phyloP scores from a whole-genome alignment of 2,329 filamentous ascomycete genomes.

The Cladophialophora chaetospira region DNA sequence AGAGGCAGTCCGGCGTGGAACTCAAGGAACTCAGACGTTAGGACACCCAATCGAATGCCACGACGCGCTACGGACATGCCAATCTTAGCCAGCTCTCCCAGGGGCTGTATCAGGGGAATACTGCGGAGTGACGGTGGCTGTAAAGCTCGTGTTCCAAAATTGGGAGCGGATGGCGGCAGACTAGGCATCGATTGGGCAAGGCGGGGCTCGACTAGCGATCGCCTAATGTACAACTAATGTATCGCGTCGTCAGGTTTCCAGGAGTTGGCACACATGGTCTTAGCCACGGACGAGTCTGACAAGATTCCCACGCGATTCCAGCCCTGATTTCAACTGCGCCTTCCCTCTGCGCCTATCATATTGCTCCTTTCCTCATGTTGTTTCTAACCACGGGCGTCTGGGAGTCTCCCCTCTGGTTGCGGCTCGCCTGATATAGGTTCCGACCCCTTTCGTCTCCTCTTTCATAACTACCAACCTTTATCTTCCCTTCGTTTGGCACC shows the following conservation, averaged over 20 bases:
- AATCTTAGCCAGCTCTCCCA: slow-evolving; percentile 22
- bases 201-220: slow-evolving; percentile 2
- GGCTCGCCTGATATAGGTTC: slow-evolving; percentile 13
- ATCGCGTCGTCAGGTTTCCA: slow-evolving; percentile 9
- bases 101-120: slow-evolving; percentile 29
- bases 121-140: slow-evolving; percentile 18
- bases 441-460: slow-evolving; percentile 15
- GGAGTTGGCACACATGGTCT: slow-evolving; percentile 3
- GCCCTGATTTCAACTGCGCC: slow-evolving; percentile 19
- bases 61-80: slow-evolving; percentile 27
- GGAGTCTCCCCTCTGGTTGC: not conserved
- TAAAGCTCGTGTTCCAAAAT: slow-evolving; percentile 20
- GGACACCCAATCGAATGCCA: not conserved
- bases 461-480: slow-evolving; percentile 13
- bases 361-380: not conserved
- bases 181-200: slow-evolving; percentile 2
- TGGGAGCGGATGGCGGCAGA: slow-evolving; percentile 1
- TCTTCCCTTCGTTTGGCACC: slow-evolving; percentile 18
- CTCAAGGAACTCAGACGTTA: not conserved
- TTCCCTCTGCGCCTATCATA: slow-evolving; percentile 18
- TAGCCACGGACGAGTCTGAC: slow-evolving; percentile 12
- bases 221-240: slow-evolving; percentile 17
- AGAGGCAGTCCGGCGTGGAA: not conserved
- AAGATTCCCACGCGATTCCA: not conserved
- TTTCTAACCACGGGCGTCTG: not conserved